phyloP scores from a whole-genome alignment of 768 basidiomycete genomes.

The Mycena sanguinolenta region DNA sequence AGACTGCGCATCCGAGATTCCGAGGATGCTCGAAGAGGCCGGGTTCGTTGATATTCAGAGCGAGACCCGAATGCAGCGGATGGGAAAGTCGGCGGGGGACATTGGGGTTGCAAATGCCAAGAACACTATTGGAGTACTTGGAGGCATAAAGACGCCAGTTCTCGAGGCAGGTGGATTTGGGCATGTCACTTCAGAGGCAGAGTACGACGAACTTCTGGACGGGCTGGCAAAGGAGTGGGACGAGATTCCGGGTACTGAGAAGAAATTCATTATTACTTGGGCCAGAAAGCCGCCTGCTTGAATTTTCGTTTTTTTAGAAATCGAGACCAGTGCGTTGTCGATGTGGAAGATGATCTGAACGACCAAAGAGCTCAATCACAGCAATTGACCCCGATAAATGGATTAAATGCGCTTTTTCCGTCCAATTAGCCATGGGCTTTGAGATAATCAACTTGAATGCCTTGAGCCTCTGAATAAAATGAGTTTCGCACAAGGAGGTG shows the following conservation, averaged over 20 bases:
- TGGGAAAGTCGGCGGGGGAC: conserved; percentile 27
- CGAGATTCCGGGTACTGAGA: conserved; percentile 36
- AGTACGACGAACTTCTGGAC: conserved; percentile 31
- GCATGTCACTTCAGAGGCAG: conserved; percentile 18
- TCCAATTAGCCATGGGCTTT: no score
- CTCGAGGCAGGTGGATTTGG: not conserved
- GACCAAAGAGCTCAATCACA: no score
- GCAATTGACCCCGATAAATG: no score
- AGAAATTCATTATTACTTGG: conserved; percentile 36
- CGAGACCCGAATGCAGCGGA: conserved; percentile 11
- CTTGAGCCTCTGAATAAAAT: no score
- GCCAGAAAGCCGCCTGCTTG: conserved; percentile 31
- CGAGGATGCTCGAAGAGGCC: conserved; percentile 29
- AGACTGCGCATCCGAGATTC: conserved; percentile 20
- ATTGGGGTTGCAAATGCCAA: conserved; percentile 11
- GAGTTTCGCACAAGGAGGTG: no score
- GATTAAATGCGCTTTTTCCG: no score
- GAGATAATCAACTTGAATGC: no score
- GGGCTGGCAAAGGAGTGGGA: conserved; percentile 35
- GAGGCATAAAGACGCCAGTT: conserved; percentile 32
- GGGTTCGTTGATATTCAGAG: conserved; percentile 34
- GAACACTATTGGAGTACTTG: not conserved
- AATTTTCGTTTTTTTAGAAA: no score
- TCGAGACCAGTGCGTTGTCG: no score
- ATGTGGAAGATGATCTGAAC: no score